A percentile compares a stretch with the other conserved stretches of the same genome.
phyloP scores from a whole-genome alignment of 2,329 filamentous ascomycete species.

The Tolypocladium capitatum region DNA sequence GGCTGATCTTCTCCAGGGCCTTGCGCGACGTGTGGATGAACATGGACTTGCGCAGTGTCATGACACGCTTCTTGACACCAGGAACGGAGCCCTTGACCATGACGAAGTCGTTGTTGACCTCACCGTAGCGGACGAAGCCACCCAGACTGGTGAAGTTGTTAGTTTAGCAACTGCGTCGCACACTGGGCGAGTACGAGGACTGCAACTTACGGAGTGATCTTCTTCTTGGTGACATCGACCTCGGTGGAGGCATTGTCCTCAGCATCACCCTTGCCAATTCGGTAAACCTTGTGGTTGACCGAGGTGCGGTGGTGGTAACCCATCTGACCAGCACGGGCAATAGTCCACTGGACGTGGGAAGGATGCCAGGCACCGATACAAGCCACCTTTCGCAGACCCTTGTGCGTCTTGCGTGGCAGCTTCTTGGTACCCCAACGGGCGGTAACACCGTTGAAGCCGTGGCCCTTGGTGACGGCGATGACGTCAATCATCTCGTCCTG shows the following conservation, averaged over 20 bases:
- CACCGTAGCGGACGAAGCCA: constrained; percentile 98
- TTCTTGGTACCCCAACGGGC: constrained; percentile 99
- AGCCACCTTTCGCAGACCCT: constrained; percentile 99
- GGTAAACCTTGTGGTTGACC: constrained; percentile 99
- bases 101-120: constrained; percentile 98
- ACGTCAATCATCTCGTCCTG: constrained; percentile 99
- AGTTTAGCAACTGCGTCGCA: constrained; percentile 22
- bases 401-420: constrained; percentile 99
- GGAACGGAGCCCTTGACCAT: constrained; percentile 96
- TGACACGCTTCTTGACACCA: constrained; percentile 98
- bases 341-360: constrained; percentile 99
- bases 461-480: constrained; percentile 99
- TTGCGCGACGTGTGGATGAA: constrained; percentile 92
- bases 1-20: constrained; percentile 96
- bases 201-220: constrained; percentile 88
- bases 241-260: constrained; percentile 91
- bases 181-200: background rate
- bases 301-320: constrained; percentile 99
- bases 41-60: constrained; percentile 98
- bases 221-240: constrained; percentile 97
- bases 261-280: constrained; percentile 83
- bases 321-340: constrained; percentile 98
- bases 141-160: constrained; percentile 54
- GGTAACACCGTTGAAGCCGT: constrained; percentile 96
- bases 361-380: constrained; percentile 99